Evolutionary conservation across 768 basidiomycete species (phyloP).

Genomic region (Tylopilus cervinicoccineus): DNA sequence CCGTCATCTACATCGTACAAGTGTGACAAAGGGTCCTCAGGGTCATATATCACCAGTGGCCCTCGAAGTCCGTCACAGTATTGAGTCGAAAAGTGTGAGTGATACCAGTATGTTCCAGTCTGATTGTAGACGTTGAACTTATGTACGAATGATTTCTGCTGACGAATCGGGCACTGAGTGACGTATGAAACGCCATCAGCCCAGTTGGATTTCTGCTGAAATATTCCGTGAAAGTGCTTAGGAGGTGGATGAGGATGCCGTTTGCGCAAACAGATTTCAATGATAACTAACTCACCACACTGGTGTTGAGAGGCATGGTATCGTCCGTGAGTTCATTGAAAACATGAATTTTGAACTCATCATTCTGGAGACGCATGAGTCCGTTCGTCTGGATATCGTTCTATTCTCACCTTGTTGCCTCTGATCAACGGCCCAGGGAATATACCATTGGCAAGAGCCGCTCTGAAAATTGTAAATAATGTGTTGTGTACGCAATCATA

Average conservation of each 20-base stretch:
- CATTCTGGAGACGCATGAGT: not conserved
- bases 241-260: constrained; percentile 3
- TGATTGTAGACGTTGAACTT: constrained; percentile 24
- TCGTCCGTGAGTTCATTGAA: constrained; percentile 28
- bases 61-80: constrained; percentile 23
- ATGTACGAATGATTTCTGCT: constrained; percentile 31
- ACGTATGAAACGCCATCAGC: constrained; percentile 1
- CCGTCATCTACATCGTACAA: constrained; percentile 45
- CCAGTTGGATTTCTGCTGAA: constrained; percentile 5
- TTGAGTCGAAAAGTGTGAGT: constrained; percentile 13
- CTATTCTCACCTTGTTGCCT: constrained; percentile 31
- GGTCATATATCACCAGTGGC: constrained; percentile 16
- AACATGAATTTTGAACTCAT: not conserved
- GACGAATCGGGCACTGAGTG: constrained; percentile 7
- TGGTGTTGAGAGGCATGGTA: constrained; percentile 47
- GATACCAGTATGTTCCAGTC: constrained; percentile 43
- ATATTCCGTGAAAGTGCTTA: constrained; percentile 7
- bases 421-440: constrained; percentile 42
- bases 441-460: not conserved
- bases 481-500: not conserved
- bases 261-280: constrained; percentile 2
- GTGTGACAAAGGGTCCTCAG: constrained; percentile 2
- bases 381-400: not conserved
- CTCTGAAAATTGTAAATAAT: not conserved
- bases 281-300: constrained; percentile 24